A percentile compares a stretch with the other conserved stretches of the same genome.
phyloP scores from a whole-genome alignment of 78 protist species.

The Polysphondylium violaceum region DNA sequence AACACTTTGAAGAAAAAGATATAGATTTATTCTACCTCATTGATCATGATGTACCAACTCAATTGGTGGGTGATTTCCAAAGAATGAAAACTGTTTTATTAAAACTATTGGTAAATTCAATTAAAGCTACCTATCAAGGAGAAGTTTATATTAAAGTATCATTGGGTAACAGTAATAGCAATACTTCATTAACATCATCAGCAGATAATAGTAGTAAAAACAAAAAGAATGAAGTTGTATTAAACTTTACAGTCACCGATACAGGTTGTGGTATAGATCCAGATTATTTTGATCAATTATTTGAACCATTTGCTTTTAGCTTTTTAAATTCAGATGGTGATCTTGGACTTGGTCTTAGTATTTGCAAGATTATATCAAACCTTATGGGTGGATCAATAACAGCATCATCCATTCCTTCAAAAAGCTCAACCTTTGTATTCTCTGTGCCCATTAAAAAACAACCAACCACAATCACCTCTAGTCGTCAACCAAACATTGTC shows the following conservation, averaged over 20 bases:
- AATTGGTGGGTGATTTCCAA: constrained; percentile 4
- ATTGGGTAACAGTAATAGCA: no score
- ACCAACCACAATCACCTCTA: not conserved
- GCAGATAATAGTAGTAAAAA: not conserved
- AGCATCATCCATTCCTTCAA: not conserved
- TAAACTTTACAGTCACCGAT: constrained; percentile 47
- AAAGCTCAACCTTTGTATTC: constrained; percentile 4
- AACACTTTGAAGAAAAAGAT: constrained; percentile 43
- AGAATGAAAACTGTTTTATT: constrained; percentile 32
- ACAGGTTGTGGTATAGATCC: constrained; percentile 49
- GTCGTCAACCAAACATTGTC: not conserved
- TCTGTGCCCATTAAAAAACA: constrained; percentile 4
- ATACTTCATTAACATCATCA: not conserved
- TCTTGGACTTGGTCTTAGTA: constrained; percentile 38
- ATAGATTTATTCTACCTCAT: constrained; percentile 40
- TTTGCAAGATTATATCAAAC: constrained; percentile 34
- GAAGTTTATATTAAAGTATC: constrained; percentile 34
- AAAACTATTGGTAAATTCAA: not conserved
- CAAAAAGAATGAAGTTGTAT: not conserved
- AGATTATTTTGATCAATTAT: not conserved
- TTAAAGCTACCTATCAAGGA: constrained; percentile 59
- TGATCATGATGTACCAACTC: constrained; percentile 7
- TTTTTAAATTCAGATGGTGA: constrained; percentile 14
- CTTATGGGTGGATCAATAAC: constrained; percentile 19
- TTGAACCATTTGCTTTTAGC: constrained; percentile 38